phyloP scores from a whole-genome alignment of 257 asterid species.

The Nicotiana undulata region DNA sequence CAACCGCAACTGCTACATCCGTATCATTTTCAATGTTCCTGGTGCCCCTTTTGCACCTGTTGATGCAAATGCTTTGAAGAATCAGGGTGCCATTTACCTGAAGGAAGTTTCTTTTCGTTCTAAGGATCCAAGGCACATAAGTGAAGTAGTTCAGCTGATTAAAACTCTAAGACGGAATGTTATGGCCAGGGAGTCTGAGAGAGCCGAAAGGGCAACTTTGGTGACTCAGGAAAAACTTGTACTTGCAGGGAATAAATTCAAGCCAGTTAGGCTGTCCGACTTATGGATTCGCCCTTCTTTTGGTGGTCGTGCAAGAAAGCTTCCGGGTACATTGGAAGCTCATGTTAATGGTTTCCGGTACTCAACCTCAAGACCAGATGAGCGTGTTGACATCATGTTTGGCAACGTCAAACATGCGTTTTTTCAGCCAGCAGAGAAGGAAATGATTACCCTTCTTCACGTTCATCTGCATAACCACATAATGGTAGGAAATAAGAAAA shows the following conservation, averaged over 20 bases:
- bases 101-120: conserved; percentile 26
- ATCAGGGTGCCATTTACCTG: conserved; percentile 16
- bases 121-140: conserved; percentile 23
- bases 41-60: conserved; percentile 17
- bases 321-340: conserved; percentile 19
- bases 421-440: conserved; percentile 29
- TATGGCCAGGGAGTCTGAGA: conserved; percentile 19
- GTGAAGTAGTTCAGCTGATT: conserved; percentile 17
- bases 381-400: conserved; percentile 24
- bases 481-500: conserved; percentile 33
- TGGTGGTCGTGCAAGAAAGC: conserved; percentile 28
- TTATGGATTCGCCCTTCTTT: conserved; percentile 19
- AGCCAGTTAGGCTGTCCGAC: conserved; percentile 17
- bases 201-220: conserved; percentile 19
- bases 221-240: conserved; percentile 23
- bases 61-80: conserved; percentile 14
- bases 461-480: conserved; percentile 29
- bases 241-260: conserved; percentile 18
- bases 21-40: conserved; percentile 24
- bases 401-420: conserved; percentile 25
- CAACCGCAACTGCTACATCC: conserved; percentile 23
- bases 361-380: conserved; percentile 18
- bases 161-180: conserved; percentile 18
- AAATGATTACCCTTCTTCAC: conserved; percentile 27
- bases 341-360: conserved; percentile 22